These are phyloP conservation scores for Mycosphaerella arachidis DNA, from an alignment of 2,329 filamentous ascomycete species.

Conservation along the genomic window DNA sequence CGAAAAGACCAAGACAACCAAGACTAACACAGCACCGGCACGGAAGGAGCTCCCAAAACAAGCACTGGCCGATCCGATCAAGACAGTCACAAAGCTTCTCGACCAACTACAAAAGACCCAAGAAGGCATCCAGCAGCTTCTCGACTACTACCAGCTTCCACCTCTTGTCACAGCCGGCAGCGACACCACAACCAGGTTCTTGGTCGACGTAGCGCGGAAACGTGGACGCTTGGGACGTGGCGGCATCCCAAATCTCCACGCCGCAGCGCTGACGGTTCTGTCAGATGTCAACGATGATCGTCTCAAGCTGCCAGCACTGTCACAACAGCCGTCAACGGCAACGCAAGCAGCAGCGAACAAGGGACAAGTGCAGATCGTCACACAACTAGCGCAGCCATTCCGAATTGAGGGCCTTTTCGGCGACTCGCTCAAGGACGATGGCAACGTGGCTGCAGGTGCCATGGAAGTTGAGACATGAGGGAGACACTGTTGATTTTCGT, in stretches of 20 bases:
- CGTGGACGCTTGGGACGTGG: conserved; percentile 82
- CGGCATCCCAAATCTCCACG: conserved; percentile 81
- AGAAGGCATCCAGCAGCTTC: conserved; percentile 71
- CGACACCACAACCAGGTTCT: conserved; percentile 81
- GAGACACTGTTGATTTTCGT: background rate
- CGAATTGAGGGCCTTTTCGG: conserved; percentile 91
- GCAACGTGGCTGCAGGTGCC: conserved; percentile 2
- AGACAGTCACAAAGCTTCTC: conserved; percentile 79
- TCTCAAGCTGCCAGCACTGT: conserved; percentile 50
- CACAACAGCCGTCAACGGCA: conserved; percentile 27
- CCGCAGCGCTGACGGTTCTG: conserved; percentile 86
- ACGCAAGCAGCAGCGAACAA: conserved; percentile 41
- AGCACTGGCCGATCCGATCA: conserved; percentile 87
- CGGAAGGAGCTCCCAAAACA: conserved; percentile 83
- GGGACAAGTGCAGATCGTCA: conserved; percentile 79
- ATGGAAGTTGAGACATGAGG: conserved; percentile 23
- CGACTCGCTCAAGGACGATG: conserved; percentile 45
- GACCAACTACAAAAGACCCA: conserved; percentile 69
- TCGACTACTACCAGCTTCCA: conserved; percentile 78
- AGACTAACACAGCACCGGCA: conserved; percentile 3
- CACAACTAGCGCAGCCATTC: conserved; percentile 91
- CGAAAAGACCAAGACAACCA: conserved; percentile 9
- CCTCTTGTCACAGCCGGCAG: conserved; percentile 65
- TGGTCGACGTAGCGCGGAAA: conserved; percentile 92
- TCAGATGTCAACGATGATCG: conserved; percentile 96